Evolutionary conservation across 768 basidiomycete species (phyloP).

Genomic region (Tricholoma saponaceum): DNA sequence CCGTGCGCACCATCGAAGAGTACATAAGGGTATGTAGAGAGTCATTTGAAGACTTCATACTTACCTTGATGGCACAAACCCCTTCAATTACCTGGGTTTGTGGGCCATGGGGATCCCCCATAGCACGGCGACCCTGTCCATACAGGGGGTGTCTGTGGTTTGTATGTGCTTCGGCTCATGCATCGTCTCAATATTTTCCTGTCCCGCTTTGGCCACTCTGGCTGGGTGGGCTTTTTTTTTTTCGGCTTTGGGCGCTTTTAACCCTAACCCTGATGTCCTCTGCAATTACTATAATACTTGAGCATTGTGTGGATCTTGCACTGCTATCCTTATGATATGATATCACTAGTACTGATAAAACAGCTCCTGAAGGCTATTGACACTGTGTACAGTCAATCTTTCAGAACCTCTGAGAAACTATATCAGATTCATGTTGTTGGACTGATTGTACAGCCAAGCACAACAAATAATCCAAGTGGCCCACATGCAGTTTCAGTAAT

Average conservation of each 20-base stretch:
- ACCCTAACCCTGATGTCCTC: constrained; percentile 41
- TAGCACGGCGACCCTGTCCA: constrained; percentile 75
- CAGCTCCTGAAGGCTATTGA: no score
- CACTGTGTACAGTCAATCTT: no score
- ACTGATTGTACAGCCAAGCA: no score
- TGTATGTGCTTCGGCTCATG: constrained; percentile 73
- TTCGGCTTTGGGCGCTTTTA: constrained; percentile 25
- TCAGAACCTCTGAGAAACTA: constrained; percentile 2
- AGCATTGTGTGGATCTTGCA: no score
- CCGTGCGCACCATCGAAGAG: neutral
- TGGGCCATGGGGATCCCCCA: constrained; percentile 55
- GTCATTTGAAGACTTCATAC: constrained; percentile 50
- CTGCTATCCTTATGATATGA: no score
- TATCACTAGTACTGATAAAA: no score
- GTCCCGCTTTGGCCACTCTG: constrained; percentile 51
- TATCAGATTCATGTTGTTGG: no score
- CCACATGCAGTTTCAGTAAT: neutral
- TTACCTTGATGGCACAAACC: constrained; percentile 63
- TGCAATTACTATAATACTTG: no score
- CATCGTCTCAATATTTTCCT: constrained; percentile 72
- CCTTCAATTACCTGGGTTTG: constrained; percentile 52
- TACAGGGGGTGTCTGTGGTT: constrained; percentile 45
- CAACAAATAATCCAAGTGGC: neutral
- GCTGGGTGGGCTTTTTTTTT: constrained; percentile 40
- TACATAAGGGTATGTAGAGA: neutral